Evolutionary conservation across 2,329 filamentous ascomycete genomes (phyloP).

Genomic region (Beauveria scarabaeidicola): DNA sequence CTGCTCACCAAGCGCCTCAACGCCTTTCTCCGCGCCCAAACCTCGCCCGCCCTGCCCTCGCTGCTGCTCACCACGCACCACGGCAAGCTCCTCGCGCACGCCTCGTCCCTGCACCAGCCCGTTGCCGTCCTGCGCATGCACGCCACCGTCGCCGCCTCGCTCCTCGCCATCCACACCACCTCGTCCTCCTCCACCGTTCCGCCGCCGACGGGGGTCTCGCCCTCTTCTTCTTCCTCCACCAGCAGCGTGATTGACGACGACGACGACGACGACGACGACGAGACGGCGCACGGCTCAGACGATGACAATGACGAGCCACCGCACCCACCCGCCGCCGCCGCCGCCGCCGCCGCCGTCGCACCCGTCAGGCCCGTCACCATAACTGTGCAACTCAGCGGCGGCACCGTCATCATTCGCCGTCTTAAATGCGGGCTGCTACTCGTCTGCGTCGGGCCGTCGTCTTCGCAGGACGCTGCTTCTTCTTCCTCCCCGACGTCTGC

Average conservation of each 20-base stretch:
- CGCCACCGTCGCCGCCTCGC: slow-evolving; percentile 54
- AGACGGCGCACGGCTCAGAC: slow-evolving; percentile 10
- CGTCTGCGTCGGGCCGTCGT: slow-evolving; percentile 47
- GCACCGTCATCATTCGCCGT: slow-evolving; percentile 50
- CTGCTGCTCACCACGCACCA: slow-evolving; percentile 51
- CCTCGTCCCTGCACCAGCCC: slow-evolving; percentile 40
- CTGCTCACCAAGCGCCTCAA: slow-evolving; percentile 60
- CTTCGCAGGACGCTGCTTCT: slow-evolving; percentile 15
- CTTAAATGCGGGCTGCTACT: slow-evolving; percentile 53
- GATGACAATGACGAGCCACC: slow-evolving; percentile 2
- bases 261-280: slow-evolving; percentile 18
- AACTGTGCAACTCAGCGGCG: slow-evolving; percentile 50
- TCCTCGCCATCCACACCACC: slow-evolving; percentile 50
- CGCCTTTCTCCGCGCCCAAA: slow-evolving; percentile 50
- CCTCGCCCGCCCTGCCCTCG: slow-evolving; percentile 48
- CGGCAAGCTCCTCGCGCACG: slow-evolving; percentile 55
- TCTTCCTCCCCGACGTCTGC: slow-evolving; percentile 13
- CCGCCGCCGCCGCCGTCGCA: slow-evolving; percentile 5
- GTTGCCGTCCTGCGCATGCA: slow-evolving; percentile 52
- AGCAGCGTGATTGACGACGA: slow-evolving; percentile 13
- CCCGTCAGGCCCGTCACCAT: slow-evolving; percentile 34
- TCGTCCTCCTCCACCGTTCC: slow-evolving; percentile 17
- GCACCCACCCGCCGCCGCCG: neutral
- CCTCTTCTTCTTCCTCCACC: too few relatives aligned
- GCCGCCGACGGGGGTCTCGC: too few relatives aligned